Evolutionary conservation across 2,329 filamentous ascomycete species (phyloP).

Genomic region (Raffaelea ambrosiae): DNA sequence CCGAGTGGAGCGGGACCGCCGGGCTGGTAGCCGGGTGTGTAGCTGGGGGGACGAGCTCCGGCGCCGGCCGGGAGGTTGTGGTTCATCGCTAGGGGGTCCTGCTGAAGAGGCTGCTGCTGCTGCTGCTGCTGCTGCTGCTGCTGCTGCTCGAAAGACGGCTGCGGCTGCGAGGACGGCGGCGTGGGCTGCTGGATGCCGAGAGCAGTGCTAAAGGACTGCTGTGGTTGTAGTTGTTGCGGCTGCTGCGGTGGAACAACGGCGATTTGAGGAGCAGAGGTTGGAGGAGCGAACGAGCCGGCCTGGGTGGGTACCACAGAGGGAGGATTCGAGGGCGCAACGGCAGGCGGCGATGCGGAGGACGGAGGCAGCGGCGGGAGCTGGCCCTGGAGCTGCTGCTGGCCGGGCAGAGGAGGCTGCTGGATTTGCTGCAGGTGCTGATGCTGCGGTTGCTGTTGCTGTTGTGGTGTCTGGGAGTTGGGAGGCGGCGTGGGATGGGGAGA

Average conservation of each 20-base stretch:
- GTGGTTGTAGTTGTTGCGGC: slow-evolving; percentile 1
- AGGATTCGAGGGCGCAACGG: neutral
- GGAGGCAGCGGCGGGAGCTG: neutral
- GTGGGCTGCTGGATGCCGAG: slow-evolving; percentile 7
- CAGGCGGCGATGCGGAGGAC: neutral
- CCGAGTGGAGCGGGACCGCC: slow-evolving; percentile 38
- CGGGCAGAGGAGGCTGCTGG: too few species aligned
- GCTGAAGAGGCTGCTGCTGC: slow-evolving; percentile 9
- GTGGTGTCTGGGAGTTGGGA: slow-evolving; percentile 1
- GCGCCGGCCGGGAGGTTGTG: slow-evolving; percentile 36
- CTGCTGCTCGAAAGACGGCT: neutral
- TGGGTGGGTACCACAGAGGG: slow-evolving; percentile 11
- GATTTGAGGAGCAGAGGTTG: slow-evolving; percentile 17
- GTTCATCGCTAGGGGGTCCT: slow-evolving; percentile 53
- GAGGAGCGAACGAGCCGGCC: slow-evolving; percentile 19
- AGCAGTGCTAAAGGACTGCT: slow-evolving; percentile 7
- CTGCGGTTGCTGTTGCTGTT: slow-evolving; percentile 1
- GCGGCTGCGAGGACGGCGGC: slow-evolving; percentile 1
- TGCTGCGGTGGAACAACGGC: slow-evolving; percentile 8
- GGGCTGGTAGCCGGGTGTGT: slow-evolving; percentile 45
- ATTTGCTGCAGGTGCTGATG: slow-evolving; percentile 10
- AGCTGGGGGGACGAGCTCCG: slow-evolving; percentile 56
- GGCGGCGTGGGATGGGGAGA: slow-evolving; percentile 9
- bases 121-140: neutral
- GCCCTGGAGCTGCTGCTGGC: slow-evolving; percentile 11